Evolutionary conservation across 352 stramenopile genomes (phyloP).

Genomic region (Phytophthora foliorum): DNA sequence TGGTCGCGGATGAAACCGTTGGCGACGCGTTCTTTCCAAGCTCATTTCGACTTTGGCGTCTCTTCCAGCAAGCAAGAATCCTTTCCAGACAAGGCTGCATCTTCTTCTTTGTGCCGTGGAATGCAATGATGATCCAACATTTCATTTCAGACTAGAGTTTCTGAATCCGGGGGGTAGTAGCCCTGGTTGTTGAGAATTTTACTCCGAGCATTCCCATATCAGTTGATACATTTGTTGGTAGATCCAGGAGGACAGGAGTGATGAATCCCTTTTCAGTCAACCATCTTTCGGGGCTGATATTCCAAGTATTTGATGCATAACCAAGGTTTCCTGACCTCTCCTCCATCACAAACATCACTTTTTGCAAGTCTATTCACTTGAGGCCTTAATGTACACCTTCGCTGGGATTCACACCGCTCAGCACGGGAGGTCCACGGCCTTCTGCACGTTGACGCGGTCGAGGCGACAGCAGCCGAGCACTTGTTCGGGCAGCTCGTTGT

Average conservation of each 20-base stretch:
- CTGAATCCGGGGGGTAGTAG: constrained; percentile 91
- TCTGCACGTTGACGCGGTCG: constrained; percentile 73
- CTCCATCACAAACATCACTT: constrained; percentile 13
- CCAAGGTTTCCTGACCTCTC: constrained; percentile 85
- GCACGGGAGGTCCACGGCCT: constrained; percentile 63
- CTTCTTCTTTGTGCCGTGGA: constrained; percentile 8
- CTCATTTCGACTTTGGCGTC: constrained; percentile 25
- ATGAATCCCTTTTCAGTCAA: constrained; percentile 89
- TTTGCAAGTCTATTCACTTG: constrained; percentile 5
- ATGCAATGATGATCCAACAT: constrained; percentile 86
- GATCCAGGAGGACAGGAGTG: constrained; percentile 53
- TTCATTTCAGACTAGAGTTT: constrained; percentile 94
- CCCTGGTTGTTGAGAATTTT: constrained; percentile 78
- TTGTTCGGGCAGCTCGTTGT: constrained; percentile 90
- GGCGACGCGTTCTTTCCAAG: neutral
- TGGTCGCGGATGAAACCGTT: constrained; percentile 16
- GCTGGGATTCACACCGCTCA: constrained; percentile 19
- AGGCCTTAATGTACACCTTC: constrained; percentile 20
- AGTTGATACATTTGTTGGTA: constrained; percentile 2
- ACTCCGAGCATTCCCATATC: constrained; percentile 74
- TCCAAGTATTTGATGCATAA: constrained; percentile 87
- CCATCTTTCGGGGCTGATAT: constrained; percentile 93
- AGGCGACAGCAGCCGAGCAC: constrained; percentile 87
- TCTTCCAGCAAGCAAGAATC: neutral
- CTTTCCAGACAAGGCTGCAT: neutral